These are phyloP conservation scores for Penicillium simplicissimum DNA, from an alignment of 495 filamentous ascomycete species.

Conservation along the genomic window DNA sequence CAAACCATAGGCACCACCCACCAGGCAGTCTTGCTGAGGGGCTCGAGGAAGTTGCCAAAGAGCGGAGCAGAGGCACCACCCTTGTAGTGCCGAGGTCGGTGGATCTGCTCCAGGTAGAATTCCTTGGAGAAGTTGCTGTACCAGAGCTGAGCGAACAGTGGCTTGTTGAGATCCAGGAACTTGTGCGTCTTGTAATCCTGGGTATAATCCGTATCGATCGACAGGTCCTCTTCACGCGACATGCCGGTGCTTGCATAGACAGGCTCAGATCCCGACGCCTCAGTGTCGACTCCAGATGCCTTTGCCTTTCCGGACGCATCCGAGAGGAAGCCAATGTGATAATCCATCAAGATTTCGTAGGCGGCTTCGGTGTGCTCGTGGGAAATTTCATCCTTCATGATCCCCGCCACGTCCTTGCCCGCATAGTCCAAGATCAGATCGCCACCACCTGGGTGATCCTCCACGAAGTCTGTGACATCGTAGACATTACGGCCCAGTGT, in stretches of 20 bases:
- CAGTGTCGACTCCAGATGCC: slow-evolving; percentile 23
- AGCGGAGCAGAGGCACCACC: slow-evolving; percentile 89
- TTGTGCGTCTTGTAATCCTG: slow-evolving; percentile 83
- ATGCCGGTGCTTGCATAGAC: slow-evolving; percentile 79
- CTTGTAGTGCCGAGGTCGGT: slow-evolving; percentile 91
- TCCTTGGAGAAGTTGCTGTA: slow-evolving; percentile 81
- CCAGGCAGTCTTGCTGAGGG: slow-evolving; percentile 90
- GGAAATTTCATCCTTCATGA: slow-evolving; percentile 80
- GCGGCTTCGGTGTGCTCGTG: slow-evolving; percentile 87
- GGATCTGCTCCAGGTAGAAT: slow-evolving; percentile 95
- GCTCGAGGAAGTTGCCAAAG: slow-evolving; percentile 98
- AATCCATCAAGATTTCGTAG: slow-evolving; percentile 87
- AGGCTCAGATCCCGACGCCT: slow-evolving; percentile 43
- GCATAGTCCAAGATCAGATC: slow-evolving; percentile 88
- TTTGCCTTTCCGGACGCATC: slow-evolving; percentile 28
- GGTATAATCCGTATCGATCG: slow-evolving; percentile 73
- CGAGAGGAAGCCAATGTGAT: slow-evolving; percentile 76
- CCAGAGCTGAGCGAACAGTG: slow-evolving; percentile 89
- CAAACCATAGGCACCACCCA: slow-evolving; percentile 83
- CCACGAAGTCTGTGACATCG: slow-evolving; percentile 88
- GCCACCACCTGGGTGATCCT: slow-evolving; percentile 86
- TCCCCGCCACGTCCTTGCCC: slow-evolving; percentile 80
- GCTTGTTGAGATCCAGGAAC: slow-evolving; percentile 87
- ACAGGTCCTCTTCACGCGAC: slow-evolving; percentile 82
- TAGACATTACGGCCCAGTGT: slow-evolving; percentile 87